These are phyloP conservation scores for Leptomonas seymouri DNA, from an alignment of 208 protist genomes.

Conservation along the genomic window DNA sequence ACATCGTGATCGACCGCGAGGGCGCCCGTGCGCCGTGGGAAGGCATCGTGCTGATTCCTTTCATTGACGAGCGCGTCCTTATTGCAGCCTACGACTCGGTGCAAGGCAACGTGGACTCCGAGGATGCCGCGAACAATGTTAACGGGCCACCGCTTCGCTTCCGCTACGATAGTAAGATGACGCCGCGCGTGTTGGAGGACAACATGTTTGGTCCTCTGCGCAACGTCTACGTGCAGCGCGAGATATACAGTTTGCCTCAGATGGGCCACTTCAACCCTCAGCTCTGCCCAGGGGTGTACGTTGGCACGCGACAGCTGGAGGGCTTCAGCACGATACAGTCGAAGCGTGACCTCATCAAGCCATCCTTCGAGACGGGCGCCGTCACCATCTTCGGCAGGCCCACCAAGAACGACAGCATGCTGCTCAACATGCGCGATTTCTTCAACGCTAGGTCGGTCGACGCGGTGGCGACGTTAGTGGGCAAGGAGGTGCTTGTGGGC, in stretches of 20 bases:
- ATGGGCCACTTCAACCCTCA: constrained; percentile 53
- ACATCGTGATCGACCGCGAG: constrained; percentile 90
- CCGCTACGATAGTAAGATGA: constrained; percentile 64
- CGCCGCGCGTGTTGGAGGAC: constrained; percentile 50
- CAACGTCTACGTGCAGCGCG: constrained; percentile 52
- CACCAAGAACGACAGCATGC: constrained; percentile 72
- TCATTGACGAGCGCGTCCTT: constrained; percentile 86
- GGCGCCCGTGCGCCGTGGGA: constrained; percentile 88
- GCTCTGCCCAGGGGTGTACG: constrained; percentile 64
- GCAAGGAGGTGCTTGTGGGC: constrained; percentile 83
- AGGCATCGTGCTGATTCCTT: constrained; percentile 92
- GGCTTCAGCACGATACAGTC: constrained; percentile 82
- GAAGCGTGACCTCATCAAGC: constrained; percentile 52
- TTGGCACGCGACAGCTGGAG: constrained; percentile 66
- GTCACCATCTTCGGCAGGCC: constrained; percentile 82
- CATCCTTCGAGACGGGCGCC: constrained; percentile 53
- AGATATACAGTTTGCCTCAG: constrained; percentile 61
- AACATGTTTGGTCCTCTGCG: constrained; percentile 62
- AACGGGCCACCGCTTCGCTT: constrained; percentile 68
- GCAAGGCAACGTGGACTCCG: constrained; percentile 57
- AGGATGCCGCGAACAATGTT: constrained; percentile 75
- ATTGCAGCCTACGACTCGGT: constrained; percentile 81
- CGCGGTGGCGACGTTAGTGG: constrained; percentile 58
- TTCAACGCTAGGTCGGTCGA: constrained; percentile 31
- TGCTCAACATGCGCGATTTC: constrained; percentile 58